Conservation (phyloP, 345 rosid species). For the Diplotaxis tenuifolia region DNA sequence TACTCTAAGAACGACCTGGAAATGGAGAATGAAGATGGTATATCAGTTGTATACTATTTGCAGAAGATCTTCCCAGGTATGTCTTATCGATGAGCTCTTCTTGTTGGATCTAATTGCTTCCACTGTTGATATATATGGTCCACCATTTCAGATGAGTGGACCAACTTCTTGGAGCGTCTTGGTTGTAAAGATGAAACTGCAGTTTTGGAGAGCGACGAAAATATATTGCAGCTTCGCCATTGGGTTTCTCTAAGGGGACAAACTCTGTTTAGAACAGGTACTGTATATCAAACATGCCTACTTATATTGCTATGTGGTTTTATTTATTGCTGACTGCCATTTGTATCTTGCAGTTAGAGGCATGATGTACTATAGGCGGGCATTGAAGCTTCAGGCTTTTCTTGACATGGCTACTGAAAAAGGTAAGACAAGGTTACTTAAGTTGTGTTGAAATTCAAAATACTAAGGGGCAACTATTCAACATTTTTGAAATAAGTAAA, state of each 20-base stretch:
- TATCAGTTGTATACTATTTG: slow-evolving; percentile 88
- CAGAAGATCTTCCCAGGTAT: slow-evolving; percentile 94
- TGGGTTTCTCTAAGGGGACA: slow-evolving; percentile 98
- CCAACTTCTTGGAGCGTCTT: slow-evolving; percentile 84
- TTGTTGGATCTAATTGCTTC: neutral
- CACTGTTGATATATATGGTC: slow-evolving; percentile 4
- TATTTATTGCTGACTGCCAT: slow-evolving; percentile 22
- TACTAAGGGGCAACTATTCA: neutral
- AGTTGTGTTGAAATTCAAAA: slow-evolving; percentile 12
- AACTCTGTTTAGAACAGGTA: slow-evolving; percentile 91
- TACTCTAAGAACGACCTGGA: slow-evolving; percentile 89
- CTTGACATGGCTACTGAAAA: slow-evolving; percentile 93
- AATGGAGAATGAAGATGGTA: slow-evolving; percentile 96
- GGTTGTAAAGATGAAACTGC: slow-evolving; percentile 68
- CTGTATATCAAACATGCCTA: slow-evolving; percentile 22
- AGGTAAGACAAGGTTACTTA: slow-evolving; percentile 46
- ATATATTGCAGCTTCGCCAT: slow-evolving; percentile 89
- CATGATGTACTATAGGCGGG: slow-evolving; percentile 98
- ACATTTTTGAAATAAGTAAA: neutral
- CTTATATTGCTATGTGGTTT: slow-evolving; percentile 5
- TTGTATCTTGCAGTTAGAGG: slow-evolving; percentile 72
- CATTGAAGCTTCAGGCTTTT: slow-evolving; percentile 96
- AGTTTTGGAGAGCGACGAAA: slow-evolving; percentile 88
- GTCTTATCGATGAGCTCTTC: slow-evolving; percentile 18
- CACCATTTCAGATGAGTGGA: slow-evolving; percentile 81